Base-by-base conservation (phyloP, 352 stramenopile genomes). In the Pythium phragmitis region DNA sequence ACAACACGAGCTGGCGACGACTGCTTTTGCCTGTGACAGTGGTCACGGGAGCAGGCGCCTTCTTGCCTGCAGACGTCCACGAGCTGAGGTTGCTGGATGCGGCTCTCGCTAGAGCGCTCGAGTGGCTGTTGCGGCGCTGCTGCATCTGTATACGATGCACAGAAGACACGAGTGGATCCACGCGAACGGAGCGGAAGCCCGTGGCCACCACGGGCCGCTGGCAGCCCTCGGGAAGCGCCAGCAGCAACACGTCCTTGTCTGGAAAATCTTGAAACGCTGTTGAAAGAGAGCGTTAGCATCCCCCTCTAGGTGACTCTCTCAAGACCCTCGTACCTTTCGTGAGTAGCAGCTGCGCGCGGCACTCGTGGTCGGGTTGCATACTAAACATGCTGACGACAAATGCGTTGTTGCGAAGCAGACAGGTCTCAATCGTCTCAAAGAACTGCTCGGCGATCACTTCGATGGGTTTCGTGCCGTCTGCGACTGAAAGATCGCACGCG, bases 351-450 rank as follows among this genome's bases (percentile, higher is more conserved):
- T 79, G 68, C 3, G 74, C 75, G 12, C 73, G 79, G 0, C 23
- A 69, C 47, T 87, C 75, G 39, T 73, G 67, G n/a, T 74, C 66
- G 14, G 26, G 7, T 9, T 56, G 69, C 58, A 89, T 82, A 45
- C 73, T 75, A 57, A 84, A 91, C 55, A 88, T 70, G 19, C 67
- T 76, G 43, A 91, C 59, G 13, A 76, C 69, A 13, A 80, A 74
- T 50, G 73, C 75, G 57, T 89, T 91, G 67, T 88, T 87, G 43
- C 74, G 78, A 16, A 91, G 66, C 33, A 89, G 52, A 51, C 70
- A 79, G 5, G 65, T 63, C 37, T 91, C 80, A 36, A 87, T 76
- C 9, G 74, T 67, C 7, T 47, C 65, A n/a, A 91, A 54, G 19
- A 88, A 82, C 34, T 76, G 58, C 51, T 85, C 74, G 0, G 80